Base-by-base conservation (phyloP, 371 early-diverging fungal species). In the Capillidium rhysosporum region DNA sequence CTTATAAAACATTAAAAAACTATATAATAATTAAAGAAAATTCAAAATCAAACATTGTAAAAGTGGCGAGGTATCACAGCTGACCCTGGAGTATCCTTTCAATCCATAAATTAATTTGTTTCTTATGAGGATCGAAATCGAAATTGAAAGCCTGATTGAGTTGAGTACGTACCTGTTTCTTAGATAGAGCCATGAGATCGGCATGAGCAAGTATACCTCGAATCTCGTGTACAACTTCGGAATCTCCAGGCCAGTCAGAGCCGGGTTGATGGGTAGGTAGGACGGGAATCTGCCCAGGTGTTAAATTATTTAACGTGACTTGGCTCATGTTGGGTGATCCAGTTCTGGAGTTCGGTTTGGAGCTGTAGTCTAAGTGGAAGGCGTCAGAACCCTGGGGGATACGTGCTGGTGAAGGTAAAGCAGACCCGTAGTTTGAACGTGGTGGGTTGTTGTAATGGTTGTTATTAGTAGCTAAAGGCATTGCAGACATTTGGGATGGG, bases 101-200 rank as follows among this genome's bases (percentile, higher is more conserved):
- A 54, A 95, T 92, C 57, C 79, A 77, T 41, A 75, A 69, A 62
- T 92, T 84, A 59, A 92, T 90, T 60, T 77, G 89, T 47, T 90
- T 89, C 63, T 87, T 89, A 60, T 79, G 72, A 2, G 74, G 65
- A 3, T 73, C 70, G 70, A 95, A 66, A 53, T 92, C 92, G 25
- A 84, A 74, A 0, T 84, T 83, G 67, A 88, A 92, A 55, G 79
- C 70, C 18, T 68, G 60, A 21, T 73, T 64, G 41, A 95, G 64
- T 56, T 87, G 80, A 56, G 88, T 84, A 3, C 96, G 64, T 25
- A 95, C 87, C 60, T 80, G 81, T 63, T 86, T 86, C 66, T 88
- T 88, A 26, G 89, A 84, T 55, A 85, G 69, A 21, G 72, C 66
- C 76, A 81, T 82, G 38, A 86, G 62, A 57, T 88, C 76, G n/a